Base-by-base conservation (phyloP, 2,329 filamentous ascomycete genomes). In the Aspergillus viridinutans region DNA sequence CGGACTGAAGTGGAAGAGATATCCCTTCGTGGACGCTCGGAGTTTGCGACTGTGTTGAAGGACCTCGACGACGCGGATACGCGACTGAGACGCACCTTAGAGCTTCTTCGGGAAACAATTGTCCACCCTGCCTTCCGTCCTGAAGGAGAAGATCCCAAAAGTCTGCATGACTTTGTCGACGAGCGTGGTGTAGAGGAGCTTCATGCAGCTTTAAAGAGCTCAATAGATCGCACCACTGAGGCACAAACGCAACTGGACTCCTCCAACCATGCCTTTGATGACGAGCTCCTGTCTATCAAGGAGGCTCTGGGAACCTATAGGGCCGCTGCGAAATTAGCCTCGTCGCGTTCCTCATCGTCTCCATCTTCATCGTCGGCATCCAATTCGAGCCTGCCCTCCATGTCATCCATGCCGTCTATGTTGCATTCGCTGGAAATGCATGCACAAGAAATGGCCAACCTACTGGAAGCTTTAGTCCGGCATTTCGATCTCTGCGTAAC, bases 401-500 rank as follows among this genome's bases (percentile, higher is more conserved):
- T 71, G 21, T 75, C 80, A 0, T 66, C 69, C 4, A 79, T 86
- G 48, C 75, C 81, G 2, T 75, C 80, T 4, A 77, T 85, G 45
- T 77, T 90, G n/a, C 76, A 81, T 29, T 78, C 80, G 2, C 81
- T 96, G 38, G 86, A 92, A 61, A 80, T 80, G 14, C 86, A 93
- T 64, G 92, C 92, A 0, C 86, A 90, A 60, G 85, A 87, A 65
- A 93, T 95, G 86, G 93, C 92, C 4, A 82, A 87, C 56, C 82
- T 91, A 4, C 83, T 97, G 1, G 84, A 90, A 56, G 91, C 89
- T 0, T 79, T 97, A 3, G 92, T 91, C 7, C 85, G 83, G 26
- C 93, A 97, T 74, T 97, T 96, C 70, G 93, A 97, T 72, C 85
- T 96, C 62, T 97, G 93, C 72, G 90, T 96, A 14, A 93, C 88